phyloP scores from a whole-genome alignment of 208 protist species.

The Endotrypanum monterogeii region DNA sequence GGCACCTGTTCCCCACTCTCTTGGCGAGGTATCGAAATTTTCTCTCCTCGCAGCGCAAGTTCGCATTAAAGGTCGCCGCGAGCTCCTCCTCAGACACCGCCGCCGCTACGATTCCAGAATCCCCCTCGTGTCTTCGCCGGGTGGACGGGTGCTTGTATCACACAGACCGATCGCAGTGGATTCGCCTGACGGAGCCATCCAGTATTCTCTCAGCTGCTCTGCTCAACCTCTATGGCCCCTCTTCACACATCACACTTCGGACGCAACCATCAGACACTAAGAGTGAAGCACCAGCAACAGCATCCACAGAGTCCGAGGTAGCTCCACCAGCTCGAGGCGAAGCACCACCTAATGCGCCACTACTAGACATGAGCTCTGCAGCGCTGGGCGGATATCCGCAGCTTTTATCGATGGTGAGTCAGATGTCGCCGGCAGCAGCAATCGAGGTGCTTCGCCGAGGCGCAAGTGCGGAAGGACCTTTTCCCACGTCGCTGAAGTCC shows the following conservation, averaged over 20 bases:
- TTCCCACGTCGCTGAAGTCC: constrained; percentile 16
- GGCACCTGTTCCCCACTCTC: constrained; percentile 17
- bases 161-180: constrained; percentile 21
- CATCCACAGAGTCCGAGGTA: neutral
- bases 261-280: constrained; percentile 5
- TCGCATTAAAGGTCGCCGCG: neutral
- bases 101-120: neutral
- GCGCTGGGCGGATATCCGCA: neutral
- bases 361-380: neutral
- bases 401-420: neutral
- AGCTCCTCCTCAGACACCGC: neutral
- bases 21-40: constrained; percentile 21
- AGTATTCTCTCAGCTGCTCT: constrained; percentile 49
- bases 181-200: constrained; percentile 59
- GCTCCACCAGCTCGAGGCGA: neutral
- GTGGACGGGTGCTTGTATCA: constrained; percentile 30
- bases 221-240: constrained; percentile 14
- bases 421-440: constrained; percentile 18
- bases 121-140: constrained; percentile 6
- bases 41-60: neutral
- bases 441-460: constrained; percentile 19
- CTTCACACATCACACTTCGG: neutral
- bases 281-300: neutral
- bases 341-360: neutral
- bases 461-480: neutral